These are phyloP conservation scores for Inonotus obliquus DNA, from an alignment of 1,284 basidiomycete genomes.

Conservation along the genomic window DNA sequence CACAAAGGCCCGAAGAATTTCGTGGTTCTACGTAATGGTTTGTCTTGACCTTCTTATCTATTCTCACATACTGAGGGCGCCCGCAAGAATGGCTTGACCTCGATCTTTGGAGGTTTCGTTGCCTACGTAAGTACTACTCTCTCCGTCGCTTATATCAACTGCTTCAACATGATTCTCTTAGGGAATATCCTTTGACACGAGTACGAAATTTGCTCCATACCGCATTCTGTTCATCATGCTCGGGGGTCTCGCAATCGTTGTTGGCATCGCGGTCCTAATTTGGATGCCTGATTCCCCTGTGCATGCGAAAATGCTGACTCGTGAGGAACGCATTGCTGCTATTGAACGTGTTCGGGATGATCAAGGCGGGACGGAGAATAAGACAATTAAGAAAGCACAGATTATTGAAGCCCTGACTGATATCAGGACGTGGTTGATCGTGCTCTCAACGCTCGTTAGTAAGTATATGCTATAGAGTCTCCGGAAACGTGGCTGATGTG, in stretches of 20 bases:
- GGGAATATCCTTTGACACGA: slow-evolving; percentile 56
- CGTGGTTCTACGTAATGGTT: slow-evolving; percentile 69
- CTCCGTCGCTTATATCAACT: background rate
- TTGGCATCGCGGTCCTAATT: slow-evolving; percentile 52
- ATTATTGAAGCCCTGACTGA: slow-evolving; percentile 54
- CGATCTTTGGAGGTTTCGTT: slow-evolving; percentile 62
- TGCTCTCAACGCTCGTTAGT: slow-evolving; percentile 55
- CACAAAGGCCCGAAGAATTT: slow-evolving; percentile 47
- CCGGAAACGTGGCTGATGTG: slow-evolving; percentile 17
- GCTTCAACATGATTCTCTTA: slow-evolving; percentile 20
- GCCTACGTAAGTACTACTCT: slow-evolving; percentile 43
- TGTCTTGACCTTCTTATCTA: slow-evolving; percentile 10
- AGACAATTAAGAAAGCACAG: slow-evolving; percentile 56
- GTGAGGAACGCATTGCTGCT: slow-evolving; percentile 57
- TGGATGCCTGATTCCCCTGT: slow-evolving; percentile 67
- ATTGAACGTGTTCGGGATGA: slow-evolving; percentile 67
- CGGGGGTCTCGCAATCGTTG: slow-evolving; percentile 54
- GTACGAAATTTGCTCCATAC: slow-evolving; percentile 45
- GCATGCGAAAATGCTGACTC: slow-evolving; percentile 50
- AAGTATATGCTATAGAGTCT: slow-evolving; percentile 24
- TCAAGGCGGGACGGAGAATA: slow-evolving; percentile 60
- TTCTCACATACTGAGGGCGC: background rate
- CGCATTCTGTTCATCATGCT: slow-evolving; percentile 61
- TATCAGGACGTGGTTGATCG: slow-evolving; percentile 59
- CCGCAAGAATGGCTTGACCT: slow-evolving; percentile 52